Conservation (phyloP, 1,284 basidiomycete species). For the Trichosporon coremiiforme region DNA sequence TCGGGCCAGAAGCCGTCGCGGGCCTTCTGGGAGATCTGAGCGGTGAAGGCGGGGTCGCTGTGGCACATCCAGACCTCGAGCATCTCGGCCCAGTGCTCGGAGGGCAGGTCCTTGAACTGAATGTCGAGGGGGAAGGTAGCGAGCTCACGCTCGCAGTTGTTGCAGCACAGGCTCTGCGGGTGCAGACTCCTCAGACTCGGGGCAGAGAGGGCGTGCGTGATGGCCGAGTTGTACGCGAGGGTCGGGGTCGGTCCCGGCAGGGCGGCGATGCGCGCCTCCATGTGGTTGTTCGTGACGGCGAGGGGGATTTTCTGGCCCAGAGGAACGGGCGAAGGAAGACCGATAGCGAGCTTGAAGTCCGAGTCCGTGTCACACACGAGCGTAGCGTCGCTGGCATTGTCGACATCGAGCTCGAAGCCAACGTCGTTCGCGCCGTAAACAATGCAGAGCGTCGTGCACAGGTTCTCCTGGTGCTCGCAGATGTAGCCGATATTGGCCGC, state of each 20-base stretch:
- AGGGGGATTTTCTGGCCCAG: slow-evolving; percentile 59
- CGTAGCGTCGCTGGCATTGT: slow-evolving; percentile 61
- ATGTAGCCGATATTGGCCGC: slow-evolving; percentile 60
- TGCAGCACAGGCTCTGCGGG: slow-evolving; percentile 47
- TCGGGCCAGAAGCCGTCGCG: slow-evolving; percentile 78
- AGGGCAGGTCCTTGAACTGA: slow-evolving; percentile 79
- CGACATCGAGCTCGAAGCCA: slow-evolving; percentile 40
- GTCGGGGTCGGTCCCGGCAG: slow-evolving; percentile 44
- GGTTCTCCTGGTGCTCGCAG: slow-evolving; percentile 79
- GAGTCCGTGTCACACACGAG: slow-evolving; percentile 66
- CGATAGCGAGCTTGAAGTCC: slow-evolving; percentile 63
- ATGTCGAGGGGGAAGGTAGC: slow-evolving; percentile 64
- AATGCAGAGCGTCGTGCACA: slow-evolving; percentile 73
- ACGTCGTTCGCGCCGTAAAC: slow-evolving; percentile 45
- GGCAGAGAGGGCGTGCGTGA: slow-evolving; percentile 44
- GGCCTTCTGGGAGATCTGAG: slow-evolving; percentile 67
- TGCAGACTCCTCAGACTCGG: slow-evolving; percentile 43
- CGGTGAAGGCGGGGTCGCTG: slow-evolving; percentile 76
- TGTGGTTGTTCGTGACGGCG: slow-evolving; percentile 54
- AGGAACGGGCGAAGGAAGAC: slow-evolving; percentile 66
- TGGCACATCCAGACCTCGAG: slow-evolving; percentile 99
- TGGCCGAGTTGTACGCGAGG: slow-evolving; percentile 48
- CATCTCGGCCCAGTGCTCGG: slow-evolving; percentile 94
- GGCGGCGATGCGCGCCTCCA: slow-evolving; percentile 67
- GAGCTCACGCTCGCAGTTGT: slow-evolving; percentile 67